phyloP scores from a whole-genome alignment of 257 asterid species.

The Nicotiana sylvestris region DNA sequence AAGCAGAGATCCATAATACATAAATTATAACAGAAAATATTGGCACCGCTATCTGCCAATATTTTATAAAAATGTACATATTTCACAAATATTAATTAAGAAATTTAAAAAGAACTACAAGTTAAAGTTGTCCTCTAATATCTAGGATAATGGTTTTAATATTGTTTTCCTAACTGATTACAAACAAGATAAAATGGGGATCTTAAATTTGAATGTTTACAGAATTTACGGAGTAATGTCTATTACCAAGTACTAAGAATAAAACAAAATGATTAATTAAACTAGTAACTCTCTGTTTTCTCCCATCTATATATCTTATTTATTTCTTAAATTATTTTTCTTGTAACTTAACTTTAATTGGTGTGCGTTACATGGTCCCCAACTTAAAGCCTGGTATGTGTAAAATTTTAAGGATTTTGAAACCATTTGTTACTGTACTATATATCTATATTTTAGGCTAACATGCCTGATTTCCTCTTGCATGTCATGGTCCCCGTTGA shows the following conservation, averaged over 20 bases:
- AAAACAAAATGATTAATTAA: not conserved
- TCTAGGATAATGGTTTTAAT: not conserved
- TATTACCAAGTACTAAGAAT: not conserved
- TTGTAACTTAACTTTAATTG: not conserved
- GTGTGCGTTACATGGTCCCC: constrained; percentile 1
- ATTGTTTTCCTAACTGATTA: not conserved
- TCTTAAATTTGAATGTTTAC: constrained; percentile 17
- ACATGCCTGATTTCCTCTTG: not conserved
- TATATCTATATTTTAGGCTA: not conserved
- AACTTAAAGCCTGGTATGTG: not conserved
- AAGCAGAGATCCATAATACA: no score
- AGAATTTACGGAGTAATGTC: constrained; percentile 16
- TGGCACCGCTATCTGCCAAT: not conserved
- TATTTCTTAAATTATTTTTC: not conserved
- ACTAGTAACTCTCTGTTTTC: not conserved
- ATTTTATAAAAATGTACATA: no score
- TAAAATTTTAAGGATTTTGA: not conserved
- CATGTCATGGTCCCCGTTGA: not conserved
- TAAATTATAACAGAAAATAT: no score
- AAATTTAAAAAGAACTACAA: no score
- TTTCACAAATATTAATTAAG: no score
- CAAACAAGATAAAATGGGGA: not conserved
- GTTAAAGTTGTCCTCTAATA: no score
- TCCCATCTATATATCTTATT: not conserved
- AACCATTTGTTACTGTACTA: not conserved